Evolutionary conservation across 306 rosid genomes (phyloP).

Genomic region (Lathyrus tuberosus): DNA sequence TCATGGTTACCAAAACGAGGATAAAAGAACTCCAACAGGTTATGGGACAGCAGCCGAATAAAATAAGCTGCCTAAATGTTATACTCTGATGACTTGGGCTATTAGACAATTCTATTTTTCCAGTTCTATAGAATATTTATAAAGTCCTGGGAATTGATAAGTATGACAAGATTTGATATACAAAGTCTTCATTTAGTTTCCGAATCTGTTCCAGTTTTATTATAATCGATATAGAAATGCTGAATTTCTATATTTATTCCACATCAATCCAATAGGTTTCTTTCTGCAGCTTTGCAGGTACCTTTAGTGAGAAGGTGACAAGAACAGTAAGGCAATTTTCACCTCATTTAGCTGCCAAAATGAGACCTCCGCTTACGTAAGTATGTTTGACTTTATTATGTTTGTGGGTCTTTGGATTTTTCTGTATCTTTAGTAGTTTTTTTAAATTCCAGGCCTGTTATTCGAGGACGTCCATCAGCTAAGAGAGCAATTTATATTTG

Average conservation of each 20-base stretch:
- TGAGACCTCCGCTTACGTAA: conserved; percentile 98
- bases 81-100: background rate
- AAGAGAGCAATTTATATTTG: conserved; percentile 87
- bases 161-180: conserved; percentile 10
- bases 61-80: background rate
- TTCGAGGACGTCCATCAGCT: conserved; percentile 97
- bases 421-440: conserved; percentile 34
- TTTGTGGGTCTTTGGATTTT: conserved; percentile 1
- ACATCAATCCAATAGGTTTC: conserved; percentile 25
- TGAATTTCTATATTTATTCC: conserved; percentile 12
- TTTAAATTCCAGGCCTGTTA: conserved; percentile 82
- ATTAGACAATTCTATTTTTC: background rate
- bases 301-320: conserved; percentile 89
- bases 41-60: conserved; percentile 1
- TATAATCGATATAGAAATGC: conserved; percentile 15
- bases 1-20: conserved; percentile 5
- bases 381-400: conserved; percentile 43
- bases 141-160: background rate
- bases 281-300: conserved; percentile 88
- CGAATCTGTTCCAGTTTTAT: background rate
- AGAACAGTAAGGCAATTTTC: conserved; percentile 90
- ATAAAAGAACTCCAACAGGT: background rate
- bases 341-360: conserved; percentile 95
- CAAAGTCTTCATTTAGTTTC: conserved; percentile 14
- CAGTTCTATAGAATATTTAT: conserved; percentile 1